phyloP scores from a whole-genome alignment of 2,329 filamentous ascomycete genomes.

The Xylariaceae sp. region DNA sequence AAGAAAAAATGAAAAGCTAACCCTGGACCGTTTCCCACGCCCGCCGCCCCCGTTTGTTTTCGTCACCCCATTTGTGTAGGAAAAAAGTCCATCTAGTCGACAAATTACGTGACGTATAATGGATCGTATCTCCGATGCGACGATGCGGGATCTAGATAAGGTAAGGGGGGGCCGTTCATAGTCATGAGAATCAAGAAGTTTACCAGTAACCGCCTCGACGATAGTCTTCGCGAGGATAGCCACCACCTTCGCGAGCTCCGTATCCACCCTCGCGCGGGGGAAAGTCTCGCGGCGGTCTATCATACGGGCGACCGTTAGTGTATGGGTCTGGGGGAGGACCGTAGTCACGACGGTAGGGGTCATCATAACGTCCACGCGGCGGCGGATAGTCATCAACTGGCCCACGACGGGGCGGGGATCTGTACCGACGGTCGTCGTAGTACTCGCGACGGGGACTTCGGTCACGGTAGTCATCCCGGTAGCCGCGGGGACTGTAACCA shows the following conservation, averaged over 20 bases:
- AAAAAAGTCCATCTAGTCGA: slow-evolving; percentile 1
- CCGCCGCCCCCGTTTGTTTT: slow-evolving; percentile 5
- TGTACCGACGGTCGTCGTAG: slow-evolving; percentile 82
- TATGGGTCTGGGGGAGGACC: slow-evolving; percentile 63
- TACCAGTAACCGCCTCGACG: slow-evolving; percentile 41
- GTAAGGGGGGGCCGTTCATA: slow-evolving; percentile 37
- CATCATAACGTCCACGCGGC: slow-evolving; percentile 71
- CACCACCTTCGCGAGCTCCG: slow-evolving; percentile 39
- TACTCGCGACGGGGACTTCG: slow-evolving; percentile 85
- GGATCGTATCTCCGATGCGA: slow-evolving; percentile 6
- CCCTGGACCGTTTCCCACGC: slow-evolving; percentile 5
- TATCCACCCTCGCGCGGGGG: slow-evolving; percentile 56
- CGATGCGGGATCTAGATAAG: slow-evolving; percentile 36
- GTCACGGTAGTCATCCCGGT: slow-evolving; percentile 80
- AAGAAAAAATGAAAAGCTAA: slow-evolving; percentile 12
- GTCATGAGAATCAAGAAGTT: slow-evolving; percentile 32
- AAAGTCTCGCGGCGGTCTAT: slow-evolving; percentile 55
- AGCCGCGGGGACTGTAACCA: slow-evolving; percentile 78
- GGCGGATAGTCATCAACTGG: slow-evolving; percentile 75
- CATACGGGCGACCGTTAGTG: slow-evolving; percentile 60
- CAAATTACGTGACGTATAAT: neutral
- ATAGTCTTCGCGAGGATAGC: slow-evolving; percentile 39
- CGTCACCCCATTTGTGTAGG: slow-evolving; percentile 16
- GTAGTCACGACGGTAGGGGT: slow-evolving; percentile 74
- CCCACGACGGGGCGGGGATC: slow-evolving; percentile 75